phyloP scores from a whole-genome alignment of 208 protist species.

The Trypanosoma platydactyli region DNA sequence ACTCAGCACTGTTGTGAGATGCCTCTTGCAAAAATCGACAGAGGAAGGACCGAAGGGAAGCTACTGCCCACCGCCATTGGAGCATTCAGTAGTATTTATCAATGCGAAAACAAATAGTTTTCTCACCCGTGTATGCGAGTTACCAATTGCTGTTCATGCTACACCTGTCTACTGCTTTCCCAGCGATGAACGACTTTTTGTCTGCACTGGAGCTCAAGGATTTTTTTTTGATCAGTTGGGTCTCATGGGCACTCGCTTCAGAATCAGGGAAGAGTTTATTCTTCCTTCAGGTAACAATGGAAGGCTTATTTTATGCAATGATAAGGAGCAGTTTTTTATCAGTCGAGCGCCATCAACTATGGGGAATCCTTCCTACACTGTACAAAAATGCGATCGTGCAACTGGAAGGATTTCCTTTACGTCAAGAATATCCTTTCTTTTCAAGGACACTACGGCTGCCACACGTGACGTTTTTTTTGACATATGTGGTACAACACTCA shows the following conservation, averaged over 20 bases:
- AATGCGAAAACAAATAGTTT: constrained; percentile 34
- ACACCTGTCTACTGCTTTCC: constrained; percentile 28
- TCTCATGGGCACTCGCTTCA: constrained; percentile 49
- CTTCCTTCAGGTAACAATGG: constrained; percentile 21
- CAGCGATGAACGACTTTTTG: constrained; percentile 24
- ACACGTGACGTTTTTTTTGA: constrained; percentile 30
- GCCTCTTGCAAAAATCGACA: constrained; percentile 33
- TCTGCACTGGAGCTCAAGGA: constrained; percentile 23
- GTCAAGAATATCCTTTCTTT: constrained; percentile 22
- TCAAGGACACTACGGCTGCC: constrained; percentile 16
- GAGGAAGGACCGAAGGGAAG: constrained; percentile 11
- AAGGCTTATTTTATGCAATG: constrained; percentile 29
- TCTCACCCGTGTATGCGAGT: constrained; percentile 29
- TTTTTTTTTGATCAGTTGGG: constrained; percentile 38
- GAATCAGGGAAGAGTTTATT: constrained; percentile 22
- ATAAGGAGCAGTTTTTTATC: constrained; percentile 16
- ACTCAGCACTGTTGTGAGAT: constrained; percentile 49
- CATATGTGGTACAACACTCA: constrained; percentile 25
- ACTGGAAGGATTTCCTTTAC: constrained; percentile 13
- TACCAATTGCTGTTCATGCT: constrained; percentile 28
- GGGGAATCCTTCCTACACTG: constrained; percentile 21
- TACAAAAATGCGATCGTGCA: constrained; percentile 23
- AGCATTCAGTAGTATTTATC: constrained; percentile 23
- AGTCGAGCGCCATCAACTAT: constrained; percentile 6
- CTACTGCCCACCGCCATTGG: constrained; percentile 29